A percentile compares a stretch with the other conserved stretches of the same genome.
These are phyloP conservation scores for Colletotrichum lupini DNA, from an alignment of 2,329 filamentous ascomycete genomes.

Conservation along the genomic window DNA sequence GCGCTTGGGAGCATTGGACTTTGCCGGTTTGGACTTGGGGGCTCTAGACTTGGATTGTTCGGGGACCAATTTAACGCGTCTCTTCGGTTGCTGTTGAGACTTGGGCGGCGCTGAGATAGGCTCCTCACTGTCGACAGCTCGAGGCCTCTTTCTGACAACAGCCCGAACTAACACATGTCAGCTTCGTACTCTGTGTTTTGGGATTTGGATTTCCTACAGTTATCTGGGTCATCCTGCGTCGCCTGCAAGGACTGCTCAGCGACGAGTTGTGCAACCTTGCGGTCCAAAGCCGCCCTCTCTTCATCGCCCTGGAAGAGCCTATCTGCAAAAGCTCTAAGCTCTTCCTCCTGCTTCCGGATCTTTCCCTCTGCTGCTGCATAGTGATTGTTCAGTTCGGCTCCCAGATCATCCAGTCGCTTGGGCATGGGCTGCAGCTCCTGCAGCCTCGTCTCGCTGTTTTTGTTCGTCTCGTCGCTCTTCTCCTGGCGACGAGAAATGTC, in stretches of 20 bases:
- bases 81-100: neutral
- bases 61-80: too few species aligned
- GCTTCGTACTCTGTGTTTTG: neutral
- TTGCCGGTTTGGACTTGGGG: neutral
- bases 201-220: neutral
- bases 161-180: neutral
- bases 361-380: neutral
- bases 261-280: slow-evolving; percentile 1
- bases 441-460: neutral
- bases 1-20: neutral
- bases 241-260: neutral
- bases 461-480: neutral
- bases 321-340: neutral
- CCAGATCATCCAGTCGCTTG: slow-evolving; percentile 8
- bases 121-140: neutral
- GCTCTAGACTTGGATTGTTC: neutral
- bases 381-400: neutral
- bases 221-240: neutral
- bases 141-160: neutral
- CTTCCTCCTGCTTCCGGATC: slow-evolving; percentile 1
- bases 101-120: neutral
- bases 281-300: neutral
- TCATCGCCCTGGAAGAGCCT: neutral
- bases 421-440: slow-evolving; percentile 7
- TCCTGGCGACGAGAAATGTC: neutral